These are phyloP conservation scores for Taphrina sp. DNA, from an alignment of 1,139 yeast species.

Conservation along the genomic window DNA sequence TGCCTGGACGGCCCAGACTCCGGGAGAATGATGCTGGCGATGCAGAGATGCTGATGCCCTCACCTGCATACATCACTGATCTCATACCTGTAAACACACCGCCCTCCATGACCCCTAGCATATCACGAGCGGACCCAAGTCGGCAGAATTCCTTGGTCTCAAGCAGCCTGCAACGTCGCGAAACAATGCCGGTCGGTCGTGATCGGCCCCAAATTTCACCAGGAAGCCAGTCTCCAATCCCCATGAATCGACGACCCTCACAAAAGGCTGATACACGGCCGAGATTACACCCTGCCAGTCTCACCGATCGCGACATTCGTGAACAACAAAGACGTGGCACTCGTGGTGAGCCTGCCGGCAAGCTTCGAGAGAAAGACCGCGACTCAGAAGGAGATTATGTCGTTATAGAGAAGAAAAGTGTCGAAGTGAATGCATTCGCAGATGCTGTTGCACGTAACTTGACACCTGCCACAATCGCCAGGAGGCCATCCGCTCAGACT, in stretches of 20 bases:
- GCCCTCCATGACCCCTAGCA: constrained; percentile 11
- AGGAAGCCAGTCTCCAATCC: background rate
- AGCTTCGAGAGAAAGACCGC: background rate
- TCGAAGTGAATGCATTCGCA: constrained; percentile 91
- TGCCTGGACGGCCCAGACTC: background rate
- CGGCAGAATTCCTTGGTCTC: background rate
- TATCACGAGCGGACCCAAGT: too few species aligned
- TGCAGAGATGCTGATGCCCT: constrained; percentile 39
- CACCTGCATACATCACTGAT: constrained; percentile 40
- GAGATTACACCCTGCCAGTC: too few species aligned
- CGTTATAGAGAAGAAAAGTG: constrained; percentile 89
- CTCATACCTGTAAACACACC: constrained; percentile 27
- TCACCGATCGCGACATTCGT: background rate
- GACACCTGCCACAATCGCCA: constrained; percentile 68
- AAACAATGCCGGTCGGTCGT: background rate
- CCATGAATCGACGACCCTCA: background rate
- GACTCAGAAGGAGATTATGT: constrained; percentile 61
- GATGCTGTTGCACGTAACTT: constrained; percentile 76
- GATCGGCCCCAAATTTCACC: background rate
- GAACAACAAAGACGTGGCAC: background rate
- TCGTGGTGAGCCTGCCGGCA: background rate
- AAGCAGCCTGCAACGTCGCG: background rate
- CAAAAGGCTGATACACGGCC: background rate
- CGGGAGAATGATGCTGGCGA: background rate
- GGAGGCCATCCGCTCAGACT: constrained; percentile 74